A percentile compares a stretch with the other conserved stretches of the same genome.
phyloP scores from a whole-genome alignment of 1,284 basidiomycete genomes.

The Cryptococcus sp. region DNA sequence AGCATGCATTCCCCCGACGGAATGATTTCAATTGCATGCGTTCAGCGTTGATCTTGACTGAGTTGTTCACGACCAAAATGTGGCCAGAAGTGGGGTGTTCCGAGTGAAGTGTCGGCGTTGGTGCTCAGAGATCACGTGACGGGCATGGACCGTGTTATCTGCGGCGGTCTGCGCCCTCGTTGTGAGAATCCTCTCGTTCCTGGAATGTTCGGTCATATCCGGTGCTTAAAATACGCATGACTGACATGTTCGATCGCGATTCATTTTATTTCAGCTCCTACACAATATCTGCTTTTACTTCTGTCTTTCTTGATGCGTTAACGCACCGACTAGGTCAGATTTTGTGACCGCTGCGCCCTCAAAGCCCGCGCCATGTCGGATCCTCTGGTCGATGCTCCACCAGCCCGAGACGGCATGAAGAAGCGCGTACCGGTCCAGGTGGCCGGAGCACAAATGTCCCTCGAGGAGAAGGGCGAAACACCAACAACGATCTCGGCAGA shows the following conservation, averaged over 20 bases:
- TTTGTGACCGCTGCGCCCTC: not conserved
- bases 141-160: too few species aligned
- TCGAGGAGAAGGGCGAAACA: not conserved
- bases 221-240: not conserved
- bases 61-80: too few species aligned
- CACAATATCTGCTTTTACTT: not conserved
- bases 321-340: not conserved
- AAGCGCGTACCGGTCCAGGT: too few species aligned
- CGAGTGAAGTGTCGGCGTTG: too few species aligned
- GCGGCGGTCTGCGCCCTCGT: too few species aligned
- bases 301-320: not conserved
- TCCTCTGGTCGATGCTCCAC: not conserved
- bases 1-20: too few species aligned
- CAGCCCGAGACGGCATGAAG: too few species aligned
- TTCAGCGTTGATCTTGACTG: too few species aligned
- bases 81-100: too few species aligned
- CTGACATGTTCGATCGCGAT: not conserved
- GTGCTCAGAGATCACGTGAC: too few species aligned
- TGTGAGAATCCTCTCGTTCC: not conserved
- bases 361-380: not conserved
- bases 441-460: too few species aligned
- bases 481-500: not conserved
- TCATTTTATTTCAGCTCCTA: not conserved
- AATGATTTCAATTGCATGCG: too few species aligned
- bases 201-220: not conserved